phyloP scores from a whole-genome alignment of 768 basidiomycete genomes.

The Termitomyces sp. region DNA sequence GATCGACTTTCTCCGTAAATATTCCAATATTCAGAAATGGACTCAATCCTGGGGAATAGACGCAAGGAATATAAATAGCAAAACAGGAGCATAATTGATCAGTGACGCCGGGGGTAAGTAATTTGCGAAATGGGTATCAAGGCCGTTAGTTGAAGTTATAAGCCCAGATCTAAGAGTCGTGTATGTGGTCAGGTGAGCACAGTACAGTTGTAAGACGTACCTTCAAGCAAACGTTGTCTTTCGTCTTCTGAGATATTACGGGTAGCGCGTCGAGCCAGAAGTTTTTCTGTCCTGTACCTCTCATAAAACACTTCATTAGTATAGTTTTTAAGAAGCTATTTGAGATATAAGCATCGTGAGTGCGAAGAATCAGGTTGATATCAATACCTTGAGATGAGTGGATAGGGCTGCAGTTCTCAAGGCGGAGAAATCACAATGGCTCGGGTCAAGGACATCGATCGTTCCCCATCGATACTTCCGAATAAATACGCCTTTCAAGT shows the following conservation, averaged over 20 bases:
- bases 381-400: slow-evolving; percentile 72
- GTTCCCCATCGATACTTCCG: slow-evolving; percentile 86
- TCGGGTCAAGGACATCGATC: slow-evolving; percentile 79
- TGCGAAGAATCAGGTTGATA: slow-evolving; percentile 1
- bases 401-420: slow-evolving; percentile 80
- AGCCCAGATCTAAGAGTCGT: slow-evolving; percentile 34
- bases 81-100: slow-evolving; percentile 8
- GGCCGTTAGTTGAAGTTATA: slow-evolving; percentile 23
- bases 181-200: neutral
- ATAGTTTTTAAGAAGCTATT: slow-evolving; percentile 70
- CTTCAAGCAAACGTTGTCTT: slow-evolving; percentile 66
- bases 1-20: neutral
- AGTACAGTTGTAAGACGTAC: slow-evolving; percentile 28
- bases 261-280: slow-evolving; percentile 81
- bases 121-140: slow-evolving; percentile 7
- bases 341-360: neutral
- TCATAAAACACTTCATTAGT: slow-evolving; percentile 92
- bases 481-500: slow-evolving; percentile 69
- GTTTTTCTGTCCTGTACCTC: slow-evolving; percentile 87
- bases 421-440: slow-evolving; percentile 84
- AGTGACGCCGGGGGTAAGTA: slow-evolving; percentile 10
- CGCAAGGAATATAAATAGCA: slow-evolving; percentile 4
- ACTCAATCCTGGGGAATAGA: neutral
- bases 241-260: slow-evolving; percentile 72
- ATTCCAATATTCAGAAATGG: slow-evolving; percentile 13